A percentile compares a stretch with the other conserved stretches of the same genome.
These are phyloP conservation scores for Xenoacremonium recifei DNA, from an alignment of 2,329 filamentous ascomycete species.

Conservation along the genomic window DNA sequence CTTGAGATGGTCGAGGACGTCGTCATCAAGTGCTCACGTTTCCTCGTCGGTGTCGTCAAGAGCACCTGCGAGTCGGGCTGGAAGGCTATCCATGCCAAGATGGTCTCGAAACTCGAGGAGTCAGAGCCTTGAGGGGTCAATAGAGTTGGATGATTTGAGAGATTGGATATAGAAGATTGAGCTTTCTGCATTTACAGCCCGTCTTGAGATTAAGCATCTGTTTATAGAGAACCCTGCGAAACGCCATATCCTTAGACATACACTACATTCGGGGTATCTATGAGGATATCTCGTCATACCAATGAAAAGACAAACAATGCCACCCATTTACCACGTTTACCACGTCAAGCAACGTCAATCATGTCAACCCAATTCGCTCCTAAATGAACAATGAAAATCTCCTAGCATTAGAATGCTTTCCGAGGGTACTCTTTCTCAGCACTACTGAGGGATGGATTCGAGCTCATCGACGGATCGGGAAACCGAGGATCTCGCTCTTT, in stretches of 20 bases:
- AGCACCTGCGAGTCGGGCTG: slow-evolving; percentile 50
- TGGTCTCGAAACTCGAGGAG: slow-evolving; percentile 38
- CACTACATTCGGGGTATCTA: too few species aligned
- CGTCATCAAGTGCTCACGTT: slow-evolving; percentile 47
- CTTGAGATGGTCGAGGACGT: slow-evolving; percentile 49
- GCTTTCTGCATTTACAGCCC: too few species aligned
- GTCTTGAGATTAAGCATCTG: too few species aligned
- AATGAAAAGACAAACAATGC: too few species aligned
- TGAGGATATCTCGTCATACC: too few species aligned
- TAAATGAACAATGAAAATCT: neutral
- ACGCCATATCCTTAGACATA: too few species aligned
- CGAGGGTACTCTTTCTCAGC: slow-evolving; percentile 10
- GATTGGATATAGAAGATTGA: too few species aligned
- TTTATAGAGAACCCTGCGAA: too few species aligned
- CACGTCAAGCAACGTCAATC: too few species aligned
- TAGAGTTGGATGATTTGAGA: neutral
- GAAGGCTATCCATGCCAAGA: slow-evolving; percentile 49
- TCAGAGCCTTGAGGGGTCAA: slow-evolving; percentile 15
- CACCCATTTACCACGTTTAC: too few species aligned
- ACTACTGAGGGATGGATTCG: slow-evolving; percentile 20
- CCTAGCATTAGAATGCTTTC: neutral
- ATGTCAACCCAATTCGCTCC: too few species aligned
- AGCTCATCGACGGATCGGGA: slow-evolving; percentile 16
- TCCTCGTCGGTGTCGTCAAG: slow-evolving; percentile 49
- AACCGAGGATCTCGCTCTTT: slow-evolving; percentile 21